A percentile compares a stretch with the other conserved stretches of the same genome.
phyloP scores from a whole-genome alignment of 176 grass and related monocot genomes.

The Zizania latifolia region DNA sequence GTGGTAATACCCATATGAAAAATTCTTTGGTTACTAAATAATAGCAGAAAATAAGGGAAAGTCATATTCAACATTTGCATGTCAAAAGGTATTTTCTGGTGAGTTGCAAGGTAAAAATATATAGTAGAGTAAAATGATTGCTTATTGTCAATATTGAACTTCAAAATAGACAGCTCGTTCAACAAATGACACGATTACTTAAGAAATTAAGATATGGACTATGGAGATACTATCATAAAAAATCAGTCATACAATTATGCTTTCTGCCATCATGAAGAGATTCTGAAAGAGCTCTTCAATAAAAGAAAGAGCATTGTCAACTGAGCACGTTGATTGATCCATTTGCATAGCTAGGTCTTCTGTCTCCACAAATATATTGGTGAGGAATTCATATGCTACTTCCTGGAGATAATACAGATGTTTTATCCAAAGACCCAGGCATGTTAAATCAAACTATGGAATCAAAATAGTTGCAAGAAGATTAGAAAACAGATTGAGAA shows the following conservation, averaged over 20 bases:
- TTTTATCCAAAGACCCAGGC: conserved; percentile 15
- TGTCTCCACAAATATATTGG: conserved; percentile 34
- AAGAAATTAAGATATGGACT: conserved; percentile 5
- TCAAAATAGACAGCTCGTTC: neutral
- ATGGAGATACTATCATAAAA: conserved; percentile 13
- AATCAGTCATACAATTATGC: conserved; percentile 39
- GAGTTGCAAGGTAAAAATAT: neutral
- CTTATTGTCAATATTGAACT: conserved; percentile 5
- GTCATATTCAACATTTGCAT: neutral
- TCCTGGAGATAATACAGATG: conserved; percentile 49
- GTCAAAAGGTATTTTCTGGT: neutral
- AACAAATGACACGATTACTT: conserved; percentile 11
- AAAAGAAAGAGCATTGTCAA: conserved; percentile 57
- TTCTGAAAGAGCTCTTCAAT: conserved; percentile 55
- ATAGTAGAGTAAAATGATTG: conserved; percentile 15
- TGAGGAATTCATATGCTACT: conserved; percentile 10
- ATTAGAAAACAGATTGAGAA: conserved; percentile 23
- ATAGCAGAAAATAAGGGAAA: conserved; percentile 1
- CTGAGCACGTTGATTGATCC: conserved; percentile 48
- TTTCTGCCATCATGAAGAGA: conserved; percentile 39
- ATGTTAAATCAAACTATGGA: conserved; percentile 8
- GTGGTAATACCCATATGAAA: neutral
- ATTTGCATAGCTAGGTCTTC: conserved; percentile 37
- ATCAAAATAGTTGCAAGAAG: conserved; percentile 22
- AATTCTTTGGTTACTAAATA: neutral